Conservation (phyloP, 1,284 basidiomycete species). For the Chalciporus piperatoides region DNA sequence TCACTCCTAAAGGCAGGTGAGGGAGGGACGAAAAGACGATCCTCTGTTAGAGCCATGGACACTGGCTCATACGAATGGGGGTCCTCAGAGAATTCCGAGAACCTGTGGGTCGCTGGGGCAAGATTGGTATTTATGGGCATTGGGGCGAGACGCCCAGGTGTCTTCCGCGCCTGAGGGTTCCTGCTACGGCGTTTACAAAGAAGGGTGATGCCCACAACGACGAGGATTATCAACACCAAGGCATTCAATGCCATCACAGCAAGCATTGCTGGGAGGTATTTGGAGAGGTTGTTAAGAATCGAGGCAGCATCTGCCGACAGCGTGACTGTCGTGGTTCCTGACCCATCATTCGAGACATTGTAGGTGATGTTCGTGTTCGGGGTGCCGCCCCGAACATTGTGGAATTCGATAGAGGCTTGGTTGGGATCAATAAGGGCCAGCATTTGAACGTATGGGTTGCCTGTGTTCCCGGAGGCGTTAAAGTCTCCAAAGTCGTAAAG, state of each 20-base stretch:
- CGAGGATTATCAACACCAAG: constrained; percentile 55
- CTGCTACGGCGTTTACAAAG: constrained; percentile 45
- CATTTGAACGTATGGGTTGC: constrained; percentile 71
- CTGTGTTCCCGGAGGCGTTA: constrained; percentile 56
- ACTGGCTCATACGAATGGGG: constrained; percentile 61
- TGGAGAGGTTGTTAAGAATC: constrained; percentile 56
- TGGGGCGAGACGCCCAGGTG: constrained; percentile 50
- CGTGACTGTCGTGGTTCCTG: constrained; percentile 43
- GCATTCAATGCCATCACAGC: constrained; percentile 72
- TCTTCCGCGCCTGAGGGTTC: constrained; percentile 35
- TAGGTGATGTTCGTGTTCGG: constrained; percentile 65
- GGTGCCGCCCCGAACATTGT: constrained; percentile 57
- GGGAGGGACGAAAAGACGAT: constrained; percentile 58
- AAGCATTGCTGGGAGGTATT: constrained; percentile 65
- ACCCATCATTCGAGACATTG: constrained; percentile 46
- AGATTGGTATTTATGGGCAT: constrained; percentile 39
- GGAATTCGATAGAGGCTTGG: constrained; percentile 67
- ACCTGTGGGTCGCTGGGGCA: constrained; percentile 1
- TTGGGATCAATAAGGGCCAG: constrained; percentile 65
- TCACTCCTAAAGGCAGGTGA: constrained; percentile 56
- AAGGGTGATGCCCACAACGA: constrained; percentile 47
- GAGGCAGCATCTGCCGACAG: constrained; percentile 53
- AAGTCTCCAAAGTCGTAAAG: constrained; percentile 87
- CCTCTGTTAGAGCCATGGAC: constrained; percentile 72
- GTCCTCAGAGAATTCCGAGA: constrained; percentile 14